Evolutionary conservation across 2,329 filamentous ascomycete genomes (phyloP).

Genomic region (Pseudohalonectria lignicola): DNA sequence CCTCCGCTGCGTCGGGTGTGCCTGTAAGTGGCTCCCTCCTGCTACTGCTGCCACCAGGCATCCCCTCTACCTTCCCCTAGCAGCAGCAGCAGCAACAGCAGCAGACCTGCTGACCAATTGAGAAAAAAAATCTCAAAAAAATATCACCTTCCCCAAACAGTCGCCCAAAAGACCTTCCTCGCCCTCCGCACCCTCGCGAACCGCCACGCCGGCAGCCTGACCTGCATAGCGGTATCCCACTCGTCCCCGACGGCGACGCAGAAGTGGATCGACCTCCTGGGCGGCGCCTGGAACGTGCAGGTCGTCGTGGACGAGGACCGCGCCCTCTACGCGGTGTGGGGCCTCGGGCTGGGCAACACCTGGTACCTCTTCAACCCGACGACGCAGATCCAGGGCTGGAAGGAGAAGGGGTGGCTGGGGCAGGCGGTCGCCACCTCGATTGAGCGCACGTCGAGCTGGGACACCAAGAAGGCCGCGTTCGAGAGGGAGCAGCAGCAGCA

Average conservation of each 20-base stretch:
- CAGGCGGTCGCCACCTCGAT: slow-evolving; percentile 36
- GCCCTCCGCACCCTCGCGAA: slow-evolving; percentile 42
- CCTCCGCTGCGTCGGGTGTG: slow-evolving; percentile 43
- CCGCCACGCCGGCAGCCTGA: slow-evolving; percentile 33
- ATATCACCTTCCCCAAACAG: too few relatives aligned
- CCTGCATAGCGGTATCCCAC: slow-evolving; percentile 49
- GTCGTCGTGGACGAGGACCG: slow-evolving; percentile 45
- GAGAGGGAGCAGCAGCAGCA: slow-evolving; percentile 11
- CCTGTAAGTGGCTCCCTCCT: slow-evolving; percentile 28
- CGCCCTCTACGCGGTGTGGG: slow-evolving; percentile 47
- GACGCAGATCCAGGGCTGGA: slow-evolving; percentile 40
- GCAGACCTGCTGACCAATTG: too few relatives aligned
- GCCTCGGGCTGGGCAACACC: slow-evolving; percentile 36
- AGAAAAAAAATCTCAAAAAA: too few relatives aligned
- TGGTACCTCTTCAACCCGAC: slow-evolving; percentile 44
- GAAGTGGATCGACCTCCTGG: slow-evolving; percentile 46
- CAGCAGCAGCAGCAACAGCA: too few relatives aligned
- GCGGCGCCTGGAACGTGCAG: slow-evolving; percentile 44
- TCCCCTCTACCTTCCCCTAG: too few relatives aligned
- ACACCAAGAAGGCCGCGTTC: slow-evolving; percentile 12
- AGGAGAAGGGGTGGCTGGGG: slow-evolving; percentile 43
- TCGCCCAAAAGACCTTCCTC: slow-evolving; percentile 47
- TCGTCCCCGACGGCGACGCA: slow-evolving; percentile 42
- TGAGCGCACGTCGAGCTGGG: slow-evolving; percentile 20
- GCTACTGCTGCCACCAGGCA: neutral